Percentiles rank a stretch among this genome's conserved stretches.
phyloP scores from a whole-genome alignment of 179 eudicot genomes.

The Beta corolliflora region DNA sequence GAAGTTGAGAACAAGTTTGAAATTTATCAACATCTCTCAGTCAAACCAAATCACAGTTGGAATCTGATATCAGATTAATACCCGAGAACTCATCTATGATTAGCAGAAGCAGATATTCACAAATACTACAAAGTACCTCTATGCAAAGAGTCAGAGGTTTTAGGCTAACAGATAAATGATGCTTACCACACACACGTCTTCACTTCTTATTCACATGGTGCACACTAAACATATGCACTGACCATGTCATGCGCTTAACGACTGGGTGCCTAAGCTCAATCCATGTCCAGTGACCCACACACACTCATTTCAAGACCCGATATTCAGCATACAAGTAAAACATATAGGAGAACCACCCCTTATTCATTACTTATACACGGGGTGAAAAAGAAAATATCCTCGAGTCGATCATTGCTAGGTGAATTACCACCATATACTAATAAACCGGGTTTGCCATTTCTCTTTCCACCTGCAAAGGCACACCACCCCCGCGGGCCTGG shows the following conservation, averaged over 20 bases:
- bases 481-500: conserved; percentile 97
- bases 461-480: conserved; percentile 57
- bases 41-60: neutral
- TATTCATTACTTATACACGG: conserved; percentile 30
- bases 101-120: neutral
- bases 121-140: neutral
- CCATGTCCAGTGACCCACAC: neutral
- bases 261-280: neutral
- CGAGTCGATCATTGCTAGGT: conserved; percentile 83
- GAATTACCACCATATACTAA: conserved; percentile 95
- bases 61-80: neutral
- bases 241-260: neutral
- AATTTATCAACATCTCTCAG: neutral
- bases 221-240: neutral
- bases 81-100: neutral
- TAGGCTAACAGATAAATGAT: neutral
- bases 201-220: neutral
- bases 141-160: too few species aligned
- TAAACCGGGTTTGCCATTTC: conserved; percentile 54
- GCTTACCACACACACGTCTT: neutral
- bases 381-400: conserved; percentile 74
- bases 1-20: neutral
- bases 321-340: neutral
- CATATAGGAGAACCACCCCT: neutral
- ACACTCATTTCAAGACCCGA: neutral